Base-by-base conservation (phyloP, 164 flowering plant species). In the Vitis cinerea region DNA sequence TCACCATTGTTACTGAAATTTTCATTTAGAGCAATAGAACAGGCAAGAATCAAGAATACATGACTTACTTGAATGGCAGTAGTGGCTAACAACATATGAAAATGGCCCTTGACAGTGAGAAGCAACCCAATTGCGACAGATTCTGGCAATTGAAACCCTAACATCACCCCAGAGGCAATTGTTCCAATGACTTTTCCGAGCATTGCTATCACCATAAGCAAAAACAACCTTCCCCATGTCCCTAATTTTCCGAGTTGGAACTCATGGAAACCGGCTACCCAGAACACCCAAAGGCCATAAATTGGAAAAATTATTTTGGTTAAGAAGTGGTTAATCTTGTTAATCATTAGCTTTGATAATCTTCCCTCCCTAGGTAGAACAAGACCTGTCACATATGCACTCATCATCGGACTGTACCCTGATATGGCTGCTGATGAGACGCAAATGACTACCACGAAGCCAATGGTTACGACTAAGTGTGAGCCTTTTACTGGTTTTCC, bases 401-500 rank as follows among this genome's bases (percentile, higher is more conserved):
- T 86, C 15, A 84, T 61, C 10, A 81, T 67, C 2, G 81, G 79
- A 49, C 72, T 79, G 70, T 78, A 86, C 2, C 73, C 74, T 8
- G 64, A 74, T 0, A 66, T 10, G 0, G 85, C 44, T 6, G 69
- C 0, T 83, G 71, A 49, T 64, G 44, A 65, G 16, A 67, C 50
- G 52, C 86, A 84, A 1, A 84, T 16, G 2, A 76, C 0, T 6
- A 67, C 73, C 66, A 87, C 71, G 53, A 75, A 75, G 1, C 87
- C 88, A 1, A 88, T 11, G 2, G 87, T 72, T 1, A 87, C 75
- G 9, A 88, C 79, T 44, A 91, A 57, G 66, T 89, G 91, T 0
- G 88, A 74, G 2, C 85, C 88, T 65, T 80, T 87, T 78, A 91
- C 73, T 0, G 85, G 81, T 59, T 85, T 89, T 19, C 97, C 94